A percentile compares a stretch with the other conserved stretches of the same genome.
These are phyloP conservation scores for Exophiala viscosa DNA, from an alignment of 2,329 filamentous ascomycete genomes.

Conservation along the genomic window DNA sequence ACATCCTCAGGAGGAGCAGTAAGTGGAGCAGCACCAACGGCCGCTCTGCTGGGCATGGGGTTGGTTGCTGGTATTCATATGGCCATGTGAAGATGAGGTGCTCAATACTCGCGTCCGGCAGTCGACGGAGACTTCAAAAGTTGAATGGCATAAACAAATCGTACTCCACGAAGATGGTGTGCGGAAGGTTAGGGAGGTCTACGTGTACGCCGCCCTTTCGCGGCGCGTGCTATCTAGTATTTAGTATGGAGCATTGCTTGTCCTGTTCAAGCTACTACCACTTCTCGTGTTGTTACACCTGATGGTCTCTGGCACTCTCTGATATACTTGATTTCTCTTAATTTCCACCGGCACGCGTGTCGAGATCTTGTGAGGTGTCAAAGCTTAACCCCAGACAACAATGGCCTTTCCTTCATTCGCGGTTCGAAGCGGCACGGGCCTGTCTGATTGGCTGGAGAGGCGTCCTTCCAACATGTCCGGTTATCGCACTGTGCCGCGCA, in stretches of 20 bases:
- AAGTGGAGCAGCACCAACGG: constrained; percentile 13
- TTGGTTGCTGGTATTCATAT: constrained; percentile 14
- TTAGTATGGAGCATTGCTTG: too few relatives aligned
- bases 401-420: constrained; percentile 9
- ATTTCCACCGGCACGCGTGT: neutral
- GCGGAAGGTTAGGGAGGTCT: too few relatives aligned
- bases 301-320: neutral
- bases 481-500: constrained; percentile 14
- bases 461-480: neutral
- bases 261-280: too few relatives aligned
- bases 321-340: neutral
- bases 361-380: neutral
- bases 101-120: too few relatives aligned
- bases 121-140: too few relatives aligned
- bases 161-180: too few relatives aligned
- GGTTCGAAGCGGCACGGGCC: constrained; percentile 18
- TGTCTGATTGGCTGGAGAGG: constrained; percentile 21
- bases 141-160: too few relatives aligned
- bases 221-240: too few relatives aligned
- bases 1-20: constrained; percentile 6
- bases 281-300: too few relatives aligned
- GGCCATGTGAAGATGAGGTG: neutral
- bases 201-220: too few relatives aligned
- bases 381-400: neutral
- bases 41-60: constrained; percentile 16